A percentile compares a stretch with the other conserved stretches of the same genome.
phyloP scores from a whole-genome alignment of 179 eudicot species.

The Beta lomatogona region DNA sequence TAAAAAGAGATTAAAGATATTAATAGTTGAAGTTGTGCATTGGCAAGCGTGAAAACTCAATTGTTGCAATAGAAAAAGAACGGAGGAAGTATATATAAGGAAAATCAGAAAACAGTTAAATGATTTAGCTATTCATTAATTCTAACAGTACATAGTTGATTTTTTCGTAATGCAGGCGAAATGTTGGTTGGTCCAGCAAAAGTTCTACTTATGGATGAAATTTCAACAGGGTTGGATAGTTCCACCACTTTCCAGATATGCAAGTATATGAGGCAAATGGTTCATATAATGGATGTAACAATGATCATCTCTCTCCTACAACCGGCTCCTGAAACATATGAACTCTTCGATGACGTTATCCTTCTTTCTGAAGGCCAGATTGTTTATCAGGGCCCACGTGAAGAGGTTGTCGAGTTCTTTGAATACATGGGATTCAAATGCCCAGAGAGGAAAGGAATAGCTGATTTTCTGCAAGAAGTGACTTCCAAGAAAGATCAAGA shows the following conservation, averaged over 20 bases:
- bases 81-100: background rate
- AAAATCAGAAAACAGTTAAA: background rate
- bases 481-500: conserved; percentile 45
- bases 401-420: conserved; percentile 26
- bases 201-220: conserved; percentile 43
- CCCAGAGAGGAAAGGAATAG: conserved; percentile 34
- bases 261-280: conserved; percentile 32
- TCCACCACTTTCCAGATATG: conserved; percentile 43
- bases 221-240: conserved; percentile 44
- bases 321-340: conserved; percentile 40
- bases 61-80: no score
- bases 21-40: no score
- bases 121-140: background rate
- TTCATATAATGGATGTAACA: conserved; percentile 37
- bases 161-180: conserved; percentile 32
- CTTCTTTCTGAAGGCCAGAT: conserved; percentile 35
- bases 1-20: no score
- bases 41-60: no score
- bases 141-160: background rate
- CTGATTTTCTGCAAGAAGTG: conserved; percentile 46
- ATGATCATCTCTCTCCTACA: conserved; percentile 35
- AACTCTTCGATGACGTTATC: conserved; percentile 36
- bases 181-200: conserved; percentile 44
- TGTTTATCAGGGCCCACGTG: conserved; percentile 38
- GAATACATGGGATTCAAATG: conserved; percentile 35